Conservation (phyloP, 2,329 filamentous ascomycete genomes). For the Sclerotinia trifoliorum region DNA sequence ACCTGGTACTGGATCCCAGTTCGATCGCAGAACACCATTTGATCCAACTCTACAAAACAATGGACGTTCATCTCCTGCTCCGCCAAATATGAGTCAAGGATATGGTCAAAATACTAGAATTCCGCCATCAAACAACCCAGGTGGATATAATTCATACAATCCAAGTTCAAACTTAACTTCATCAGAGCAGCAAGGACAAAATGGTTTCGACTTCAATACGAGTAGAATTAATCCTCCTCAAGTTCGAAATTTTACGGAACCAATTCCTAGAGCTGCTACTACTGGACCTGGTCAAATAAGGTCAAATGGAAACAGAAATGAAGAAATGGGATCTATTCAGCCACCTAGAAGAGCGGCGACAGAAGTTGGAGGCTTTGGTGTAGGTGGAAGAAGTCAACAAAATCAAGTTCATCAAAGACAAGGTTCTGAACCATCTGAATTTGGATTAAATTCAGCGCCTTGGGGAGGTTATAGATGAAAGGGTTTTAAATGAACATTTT, state of each 20-base stretch:
- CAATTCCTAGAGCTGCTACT: slow-evolving; percentile 13
- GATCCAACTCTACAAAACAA: slow-evolving; percentile 9
- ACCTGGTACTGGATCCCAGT: neutral
- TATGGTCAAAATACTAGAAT: neutral
- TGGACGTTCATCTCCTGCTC: neutral
- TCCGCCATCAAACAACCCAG: neutral
- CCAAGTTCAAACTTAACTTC: neutral
- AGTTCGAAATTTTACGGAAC: slow-evolving; percentile 4
- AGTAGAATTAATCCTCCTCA: neutral
- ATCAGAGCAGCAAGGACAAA: neutral
- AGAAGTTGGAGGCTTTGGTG: slow-evolving; percentile 8
- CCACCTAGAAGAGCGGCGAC: slow-evolving; percentile 8
- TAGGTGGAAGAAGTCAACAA: neutral
- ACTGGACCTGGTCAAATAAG: neutral
- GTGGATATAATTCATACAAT: slow-evolving; percentile 1
- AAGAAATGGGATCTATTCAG: neutral
- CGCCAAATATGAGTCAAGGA: neutral
- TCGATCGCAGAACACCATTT: slow-evolving; percentile 13
- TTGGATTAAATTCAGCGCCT: neutral
- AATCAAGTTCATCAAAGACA: slow-evolving; percentile 1
- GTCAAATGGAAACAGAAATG: neutral
- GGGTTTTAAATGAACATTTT: neutral
- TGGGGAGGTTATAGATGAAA: slow-evolving; percentile 8
- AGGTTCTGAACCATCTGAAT: neutral
- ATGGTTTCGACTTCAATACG: neutral